phyloP scores from a whole-genome alignment of 148 eudicot species.

The Heliamphora exappendiculata region DNA sequence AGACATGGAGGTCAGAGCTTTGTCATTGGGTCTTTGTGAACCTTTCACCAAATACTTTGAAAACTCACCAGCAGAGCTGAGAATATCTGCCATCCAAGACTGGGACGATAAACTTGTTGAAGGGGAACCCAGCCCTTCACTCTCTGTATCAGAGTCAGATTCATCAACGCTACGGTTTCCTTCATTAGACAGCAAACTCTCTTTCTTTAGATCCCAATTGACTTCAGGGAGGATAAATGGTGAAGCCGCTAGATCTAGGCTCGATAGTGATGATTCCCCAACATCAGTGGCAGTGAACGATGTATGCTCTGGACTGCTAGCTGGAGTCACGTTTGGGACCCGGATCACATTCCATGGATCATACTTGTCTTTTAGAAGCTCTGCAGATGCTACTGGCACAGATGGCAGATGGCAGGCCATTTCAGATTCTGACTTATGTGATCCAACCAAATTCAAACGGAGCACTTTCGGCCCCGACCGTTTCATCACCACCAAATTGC shows the following conservation, averaged over 20 bases:
- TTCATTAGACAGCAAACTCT: slow-evolving; percentile 14
- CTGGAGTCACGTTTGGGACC: slow-evolving; percentile 79
- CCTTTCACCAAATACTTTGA: slow-evolving; percentile 16
- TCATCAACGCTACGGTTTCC: slow-evolving; percentile 22
- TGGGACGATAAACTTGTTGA: slow-evolving; percentile 35
- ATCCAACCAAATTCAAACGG: slow-evolving; percentile 52
- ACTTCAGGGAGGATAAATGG: slow-evolving; percentile 38
- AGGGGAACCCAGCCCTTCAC: slow-evolving; percentile 42
- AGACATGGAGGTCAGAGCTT: slow-evolving; percentile 24
- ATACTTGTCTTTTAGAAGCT: slow-evolving; percentile 17
- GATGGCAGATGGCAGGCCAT: slow-evolving; percentile 15
- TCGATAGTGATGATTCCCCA: slow-evolving; percentile 55
- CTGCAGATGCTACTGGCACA: slow-evolving; percentile 8
- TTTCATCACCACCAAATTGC: slow-evolving; percentile 72
- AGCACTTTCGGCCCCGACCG: slow-evolving; percentile 64
- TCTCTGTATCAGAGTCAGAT: slow-evolving; percentile 49
- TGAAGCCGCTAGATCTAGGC: slow-evolving; percentile 39
- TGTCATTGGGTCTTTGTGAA: slow-evolving; percentile 26
- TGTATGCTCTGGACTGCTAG: slow-evolving; percentile 55
- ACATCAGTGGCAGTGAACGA: slow-evolving; percentile 43
- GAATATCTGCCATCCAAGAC: slow-evolving; percentile 39
- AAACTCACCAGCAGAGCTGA: slow-evolving; percentile 22
- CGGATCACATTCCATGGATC: slow-evolving; percentile 24
- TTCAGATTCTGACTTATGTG: slow-evolving; percentile 33
- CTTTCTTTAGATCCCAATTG: slow-evolving; percentile 44